These are phyloP conservation scores for Phycomyces nitens DNA, from an alignment of 192 early-diverging fungal genomes.

Conservation along the genomic window DNA sequence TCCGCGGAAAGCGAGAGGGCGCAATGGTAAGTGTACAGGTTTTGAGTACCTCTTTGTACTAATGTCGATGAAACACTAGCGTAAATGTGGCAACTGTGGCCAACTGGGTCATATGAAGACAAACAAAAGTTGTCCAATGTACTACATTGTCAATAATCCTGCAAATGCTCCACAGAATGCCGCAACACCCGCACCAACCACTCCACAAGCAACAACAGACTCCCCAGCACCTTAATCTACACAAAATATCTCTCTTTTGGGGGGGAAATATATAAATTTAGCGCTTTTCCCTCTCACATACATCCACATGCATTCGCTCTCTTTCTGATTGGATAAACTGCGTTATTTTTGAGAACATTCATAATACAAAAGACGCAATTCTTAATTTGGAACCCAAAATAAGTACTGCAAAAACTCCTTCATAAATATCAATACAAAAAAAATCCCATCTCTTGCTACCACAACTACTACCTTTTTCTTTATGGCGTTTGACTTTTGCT, in stretches of 20 bases:
- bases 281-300: no score
- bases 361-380: no score
- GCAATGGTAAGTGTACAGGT: slow-evolving; percentile 31
- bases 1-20: slow-evolving; percentile 62
- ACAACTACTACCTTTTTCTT: no score
- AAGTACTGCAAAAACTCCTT: no score
- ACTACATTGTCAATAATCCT: slow-evolving; percentile 41
- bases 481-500: no score
- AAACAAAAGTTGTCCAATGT: slow-evolving; percentile 74
- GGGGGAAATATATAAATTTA: no score
- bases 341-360: no score
- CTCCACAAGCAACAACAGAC: background rate
- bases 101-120: slow-evolving; percentile 86
- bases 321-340: no score
- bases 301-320: no score
- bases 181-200: slow-evolving; percentile 4
- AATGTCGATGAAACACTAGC: slow-evolving; percentile 26
- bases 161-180: background rate
- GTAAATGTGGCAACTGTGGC: slow-evolving; percentile 78
- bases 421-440: no score
- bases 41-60: background rate
- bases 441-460: no score
- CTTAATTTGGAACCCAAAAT: no score
- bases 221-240: background rate
- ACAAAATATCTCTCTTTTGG: background rate